A percentile compares a stretch with the other conserved stretches of the same genome.
These are phyloP conservation scores for Isoetes taiwanensis DNA, from an alignment of 75 land plant genomes.

Conservation along the genomic window DNA sequence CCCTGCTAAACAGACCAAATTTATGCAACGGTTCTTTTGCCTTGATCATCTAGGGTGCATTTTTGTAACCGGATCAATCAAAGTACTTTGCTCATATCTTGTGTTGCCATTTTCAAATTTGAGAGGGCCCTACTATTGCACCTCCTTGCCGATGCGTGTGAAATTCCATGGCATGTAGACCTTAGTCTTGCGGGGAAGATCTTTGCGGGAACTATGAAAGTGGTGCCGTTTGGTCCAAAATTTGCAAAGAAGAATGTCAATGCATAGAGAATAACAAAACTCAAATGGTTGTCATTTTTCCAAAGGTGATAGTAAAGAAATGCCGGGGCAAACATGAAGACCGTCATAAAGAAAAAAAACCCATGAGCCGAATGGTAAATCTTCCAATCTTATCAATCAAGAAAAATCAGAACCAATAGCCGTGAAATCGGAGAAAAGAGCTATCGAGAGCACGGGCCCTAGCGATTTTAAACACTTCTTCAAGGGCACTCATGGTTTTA, in stretches of 20 bases:
- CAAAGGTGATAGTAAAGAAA: background rate
- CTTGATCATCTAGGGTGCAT: no score
- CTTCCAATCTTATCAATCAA: background rate
- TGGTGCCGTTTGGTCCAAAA: conserved; percentile 4
- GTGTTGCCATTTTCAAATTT: no score
- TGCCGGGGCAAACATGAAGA: conserved; percentile 4
- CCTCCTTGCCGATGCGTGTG: background rate
- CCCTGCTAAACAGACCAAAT: no score
- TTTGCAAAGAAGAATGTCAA: conserved; percentile 3
- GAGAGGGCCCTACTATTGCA: background rate
- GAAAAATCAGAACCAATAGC: background rate
- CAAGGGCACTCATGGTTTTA: background rate
- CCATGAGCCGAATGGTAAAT: conserved; percentile 1
- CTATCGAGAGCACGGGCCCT: conserved; percentile 43
- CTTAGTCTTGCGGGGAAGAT: background rate
- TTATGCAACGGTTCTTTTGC: no score
- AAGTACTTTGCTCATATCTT: no score
- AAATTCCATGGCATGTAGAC: conserved; percentile 1
- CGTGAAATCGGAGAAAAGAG: conserved; percentile 31
- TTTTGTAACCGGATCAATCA: no score
- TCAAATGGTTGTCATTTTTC: background rate
- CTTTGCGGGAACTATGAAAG: conserved; percentile 4
- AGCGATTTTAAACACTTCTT: conserved; percentile 27
- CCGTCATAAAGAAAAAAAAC: conserved; percentile 4
- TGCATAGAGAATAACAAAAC: background rate